Base-by-base conservation (phyloP, 345 rosid species). In the Rubroshorea leprosula region DNA sequence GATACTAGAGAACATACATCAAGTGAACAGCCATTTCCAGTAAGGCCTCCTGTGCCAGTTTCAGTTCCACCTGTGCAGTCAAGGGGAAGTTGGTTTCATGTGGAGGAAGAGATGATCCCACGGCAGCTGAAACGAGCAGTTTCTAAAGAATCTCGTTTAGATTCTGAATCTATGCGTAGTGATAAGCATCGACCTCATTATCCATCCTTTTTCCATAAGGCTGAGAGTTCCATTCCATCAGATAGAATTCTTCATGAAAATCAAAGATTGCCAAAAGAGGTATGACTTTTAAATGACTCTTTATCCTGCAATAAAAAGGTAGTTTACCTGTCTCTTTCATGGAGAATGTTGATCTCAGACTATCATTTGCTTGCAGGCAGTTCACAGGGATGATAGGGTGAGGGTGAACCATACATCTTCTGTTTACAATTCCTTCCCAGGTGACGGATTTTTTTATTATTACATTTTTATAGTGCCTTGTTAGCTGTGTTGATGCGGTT, bases 41-140 rank as follows among this genome's bases (percentile, higher is more conserved):
- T 63, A 23, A 85, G 86, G 78, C 71, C 87, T 50, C 69, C 82
- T 39, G 68, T 68, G 44, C 90, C 81, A 71, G 92, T 78, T 68
- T 59, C 95, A 46, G 78, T 77, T 73, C 77, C 96, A 51, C 82
- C 45, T 53, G 81, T 58, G 63, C 87, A 74, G 68, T 72, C 95
- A 56, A 80, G 75, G 55, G 87, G 82, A 65, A 77, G 79, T 58
- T 87, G 97, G 96, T 83, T 78, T 74, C 73, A 89, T 6, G 72
- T 62, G 51, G 96, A 87, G 78, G 96, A 90, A 69, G 96, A 87
- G 75, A 87, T 90, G 81, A 84, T 74, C 73, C 90, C 90, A 21
- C 70, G 78, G 61, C 83, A 78, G 70, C 67, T 80, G 65, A 81
- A 77, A 57, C 85, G 82, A 69, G 43, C 80, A 55, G 75, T 29